Evolutionary conservation across 2,329 filamentous ascomycete species (phyloP).

Genomic region (Torrubiella hemipterigena): DNA sequence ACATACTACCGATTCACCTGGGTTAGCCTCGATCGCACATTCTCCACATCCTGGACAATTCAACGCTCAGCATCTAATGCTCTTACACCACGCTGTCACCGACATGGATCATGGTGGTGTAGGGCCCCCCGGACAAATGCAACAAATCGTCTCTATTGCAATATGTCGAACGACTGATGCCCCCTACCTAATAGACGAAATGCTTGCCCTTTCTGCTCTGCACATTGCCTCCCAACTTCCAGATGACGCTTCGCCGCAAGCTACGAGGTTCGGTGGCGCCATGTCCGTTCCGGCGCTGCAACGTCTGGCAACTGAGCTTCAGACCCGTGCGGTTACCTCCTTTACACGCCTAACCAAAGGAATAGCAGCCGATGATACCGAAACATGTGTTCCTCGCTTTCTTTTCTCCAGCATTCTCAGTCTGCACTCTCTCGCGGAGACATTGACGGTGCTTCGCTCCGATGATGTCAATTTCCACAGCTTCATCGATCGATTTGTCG

Average conservation of each 20-base stretch:
- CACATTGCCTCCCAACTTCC: conserved; percentile 18
- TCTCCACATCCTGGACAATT: conserved; percentile 10
- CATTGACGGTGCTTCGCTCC: conserved; percentile 22
- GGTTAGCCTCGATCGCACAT: not conserved
- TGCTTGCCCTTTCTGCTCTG: conserved; percentile 31
- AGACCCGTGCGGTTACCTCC: conserved; percentile 27
- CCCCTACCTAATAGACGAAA: conserved; percentile 34
- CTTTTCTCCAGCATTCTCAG: conserved; percentile 31
- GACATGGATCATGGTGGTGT: conserved; percentile 12
- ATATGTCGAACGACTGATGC: conserved; percentile 18
- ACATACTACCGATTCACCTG: too few species aligned
- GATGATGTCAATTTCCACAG: conserved; percentile 14
- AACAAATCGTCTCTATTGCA: conserved; percentile 17
- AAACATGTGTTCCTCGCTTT: conserved; percentile 25
- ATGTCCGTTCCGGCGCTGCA: conserved; percentile 13
- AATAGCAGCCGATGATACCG: conserved; percentile 12
- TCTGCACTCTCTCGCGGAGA: conserved; percentile 36
- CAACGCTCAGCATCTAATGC: conserved; percentile 24
- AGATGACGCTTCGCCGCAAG: conserved; percentile 7
- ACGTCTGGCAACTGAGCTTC: conserved; percentile 28
- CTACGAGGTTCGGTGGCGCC: too few species aligned
- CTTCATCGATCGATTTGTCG: conserved; percentile 7
- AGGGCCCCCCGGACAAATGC: conserved; percentile 9
- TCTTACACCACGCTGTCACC: conserved; percentile 23
- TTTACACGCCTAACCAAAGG: conserved; percentile 20